Base-by-base conservation (phyloP, 2,329 filamentous ascomycete species). In the Xylariomycetidae sp. region DNA sequence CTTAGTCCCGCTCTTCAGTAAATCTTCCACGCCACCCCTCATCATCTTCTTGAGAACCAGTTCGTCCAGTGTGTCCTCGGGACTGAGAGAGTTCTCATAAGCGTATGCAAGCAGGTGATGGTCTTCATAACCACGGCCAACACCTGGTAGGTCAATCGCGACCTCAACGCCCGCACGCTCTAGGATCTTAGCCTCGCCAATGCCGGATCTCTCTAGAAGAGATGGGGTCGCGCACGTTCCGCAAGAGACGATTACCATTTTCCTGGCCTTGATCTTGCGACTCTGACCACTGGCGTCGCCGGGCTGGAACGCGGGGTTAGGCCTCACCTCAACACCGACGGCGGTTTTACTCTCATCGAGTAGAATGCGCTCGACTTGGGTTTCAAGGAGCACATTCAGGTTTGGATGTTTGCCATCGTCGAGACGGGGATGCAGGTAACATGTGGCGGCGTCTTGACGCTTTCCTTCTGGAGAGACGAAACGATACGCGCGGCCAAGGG, bases 131-230 rank as follows among this genome's bases (percentile, higher is more conserved):
- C 70, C 62, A 16, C 65, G 52, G 2, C 75, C 72, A 0, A 77
- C 66, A 13, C 68, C 68, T 0, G 69, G 66, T 3, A 78, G 56
- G 38, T 74, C 63, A 10, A 65, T 58, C 3, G 74, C 50, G 2
- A 69, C 50, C 3, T 65, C 57, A 7, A 79, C 66, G 2, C 68
- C 68, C 1, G 56, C 59, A 10, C 44, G 40, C 19, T 53, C 39
- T 10, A 66, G 51, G 9, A 78, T 54, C 2, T 67, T 58, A 1
- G 63, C 56, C 27, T 64, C 60, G n/a, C 75, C 76, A 2, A 83
- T 47, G 6, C 79, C 79, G 1, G 78, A 82, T 14, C 78, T 60
- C 49, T 82, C 76, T 0, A 83, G 65, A 2, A 82, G 63, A 0
- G 58, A 53, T 0, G 76, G 73, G 0, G 73, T 72, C 2, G 70